Percentiles rank a stretch among this genome's conserved stretches.
These are phyloP conservation scores for Annulohypoxylon truncatum DNA, from an alignment of 2,329 filamentous ascomycete species.

Conservation along the genomic window DNA sequence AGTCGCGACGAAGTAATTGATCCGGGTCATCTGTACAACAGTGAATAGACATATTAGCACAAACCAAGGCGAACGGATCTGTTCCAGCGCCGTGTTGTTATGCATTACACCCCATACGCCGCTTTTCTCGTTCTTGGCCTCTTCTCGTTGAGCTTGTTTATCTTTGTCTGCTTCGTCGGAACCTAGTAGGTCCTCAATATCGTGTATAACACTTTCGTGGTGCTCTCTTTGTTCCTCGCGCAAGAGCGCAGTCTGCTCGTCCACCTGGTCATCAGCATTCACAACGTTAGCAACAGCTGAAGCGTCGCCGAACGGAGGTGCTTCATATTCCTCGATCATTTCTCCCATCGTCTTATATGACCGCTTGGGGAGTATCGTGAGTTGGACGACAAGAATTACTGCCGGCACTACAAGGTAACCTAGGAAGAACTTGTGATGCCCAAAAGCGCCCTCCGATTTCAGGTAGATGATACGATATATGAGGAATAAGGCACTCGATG, in stretches of 20 bases:
- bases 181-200: constrained; percentile 80
- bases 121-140: constrained; percentile 74
- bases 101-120: constrained; percentile 92
- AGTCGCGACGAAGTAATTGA: constrained; percentile 94
- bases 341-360: constrained; percentile 90
- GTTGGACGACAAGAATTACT: constrained; percentile 73
- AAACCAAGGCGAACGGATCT: constrained; percentile 87
- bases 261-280: constrained; percentile 65
- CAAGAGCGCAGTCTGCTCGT: constrained; percentile 67
- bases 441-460: constrained; percentile 65
- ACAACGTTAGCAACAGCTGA: constrained; percentile 46
- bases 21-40: constrained; percentile 79
- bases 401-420: constrained; percentile 76
- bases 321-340: constrained; percentile 78
- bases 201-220: constrained; percentile 72
- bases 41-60: constrained; percentile 86
- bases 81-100: constrained; percentile 73
- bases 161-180: constrained; percentile 69
- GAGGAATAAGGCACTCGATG: constrained; percentile 82
- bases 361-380: constrained; percentile 77
- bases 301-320: constrained; percentile 52
- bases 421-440: constrained; percentile 76
- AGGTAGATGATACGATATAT: constrained; percentile 79
- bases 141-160: constrained; percentile 73
- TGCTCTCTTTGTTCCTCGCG: constrained; percentile 68